Evolutionary conservation across 1,284 basidiomycete genomes (phyloP).

Genomic region (Cryptococcus depauperatus): DNA sequence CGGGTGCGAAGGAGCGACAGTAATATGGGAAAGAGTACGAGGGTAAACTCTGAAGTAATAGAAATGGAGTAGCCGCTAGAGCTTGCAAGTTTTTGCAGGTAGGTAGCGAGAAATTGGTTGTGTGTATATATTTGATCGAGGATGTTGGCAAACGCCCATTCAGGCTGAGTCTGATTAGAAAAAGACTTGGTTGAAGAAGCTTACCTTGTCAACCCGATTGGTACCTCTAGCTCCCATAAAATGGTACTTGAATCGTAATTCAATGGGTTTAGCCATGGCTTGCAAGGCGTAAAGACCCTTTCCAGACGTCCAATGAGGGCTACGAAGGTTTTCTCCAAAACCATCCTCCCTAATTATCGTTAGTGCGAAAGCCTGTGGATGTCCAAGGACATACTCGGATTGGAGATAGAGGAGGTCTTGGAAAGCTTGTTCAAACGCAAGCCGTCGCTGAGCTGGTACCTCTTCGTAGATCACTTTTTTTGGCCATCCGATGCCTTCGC

Average conservation of each 20-base stretch:
- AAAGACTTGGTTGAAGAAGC: constrained; percentile 6
- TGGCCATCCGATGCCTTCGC: constrained; percentile 76
- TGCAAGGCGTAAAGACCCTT: constrained; percentile 69
- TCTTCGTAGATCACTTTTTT: constrained; percentile 56
- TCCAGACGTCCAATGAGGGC: constrained; percentile 36
- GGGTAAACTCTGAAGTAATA: constrained; percentile 71
- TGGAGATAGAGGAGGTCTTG: constrained; percentile 67
- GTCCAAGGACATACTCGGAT: constrained; percentile 52
- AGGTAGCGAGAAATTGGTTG: constrained; percentile 62
- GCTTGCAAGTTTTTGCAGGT: constrained; percentile 64
- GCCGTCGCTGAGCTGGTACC: constrained; percentile 50
- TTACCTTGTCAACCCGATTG: constrained; percentile 85
- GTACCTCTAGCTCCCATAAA: constrained; percentile 82
- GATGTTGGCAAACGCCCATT: constrained; percentile 93
- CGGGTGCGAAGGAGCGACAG: constrained; percentile 64
- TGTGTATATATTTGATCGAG: constrained; percentile 77
- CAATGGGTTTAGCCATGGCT: constrained; percentile 74
- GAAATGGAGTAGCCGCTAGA: constrained; percentile 58
- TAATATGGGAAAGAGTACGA: constrained; percentile 62
- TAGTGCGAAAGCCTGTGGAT: constrained; percentile 31
- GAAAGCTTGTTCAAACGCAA: constrained; percentile 65
- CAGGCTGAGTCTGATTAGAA: constrained; percentile 56
- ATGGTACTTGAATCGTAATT: constrained; percentile 88
- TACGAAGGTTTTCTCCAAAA: constrained; percentile 35
- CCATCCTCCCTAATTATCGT: constrained; percentile 49